phyloP scores from a whole-genome alignment of 2,329 filamentous ascomycete species.

The Fusarium praegraminearum region DNA sequence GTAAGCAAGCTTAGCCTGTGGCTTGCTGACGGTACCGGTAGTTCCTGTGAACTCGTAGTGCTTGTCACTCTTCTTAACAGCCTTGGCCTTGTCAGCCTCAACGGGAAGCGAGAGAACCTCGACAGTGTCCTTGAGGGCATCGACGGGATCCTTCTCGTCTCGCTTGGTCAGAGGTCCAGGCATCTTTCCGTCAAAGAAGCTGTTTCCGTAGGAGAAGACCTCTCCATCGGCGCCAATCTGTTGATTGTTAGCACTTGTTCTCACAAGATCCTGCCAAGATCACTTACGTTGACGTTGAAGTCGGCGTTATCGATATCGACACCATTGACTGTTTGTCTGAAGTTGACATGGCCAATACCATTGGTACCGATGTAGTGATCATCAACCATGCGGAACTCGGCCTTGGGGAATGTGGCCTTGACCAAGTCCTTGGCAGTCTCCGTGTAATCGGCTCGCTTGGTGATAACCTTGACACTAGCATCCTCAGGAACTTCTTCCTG shows the following conservation, averaged over 20 bases:
- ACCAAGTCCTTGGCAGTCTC: constrained; percentile 60
- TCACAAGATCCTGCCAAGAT: accelerated
- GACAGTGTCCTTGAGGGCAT: constrained; percentile 58
- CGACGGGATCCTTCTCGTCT: constrained; percentile 57
- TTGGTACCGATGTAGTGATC: constrained; percentile 68
- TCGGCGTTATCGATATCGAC: constrained; percentile 71
- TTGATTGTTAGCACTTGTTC: not conserved
- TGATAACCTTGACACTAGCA: constrained; percentile 38
- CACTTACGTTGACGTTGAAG: constrained; percentile 70
- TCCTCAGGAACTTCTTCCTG: constrained; percentile 37
- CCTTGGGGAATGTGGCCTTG: constrained; percentile 53
- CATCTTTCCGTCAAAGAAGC: constrained; percentile 58
- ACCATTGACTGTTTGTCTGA: constrained; percentile 69
- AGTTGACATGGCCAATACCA: constrained; percentile 68
- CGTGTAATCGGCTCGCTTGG: constrained; percentile 54
- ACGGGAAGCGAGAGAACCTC: constrained; percentile 52
- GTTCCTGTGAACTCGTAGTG: constrained; percentile 60
- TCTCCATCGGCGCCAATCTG: constrained; percentile 63
- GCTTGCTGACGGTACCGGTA: constrained; percentile 62
- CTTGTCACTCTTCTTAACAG: constrained; percentile 47
- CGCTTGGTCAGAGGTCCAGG: constrained; percentile 57
- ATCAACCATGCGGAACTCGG: constrained; percentile 62
- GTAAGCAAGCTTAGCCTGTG: constrained; percentile 68
- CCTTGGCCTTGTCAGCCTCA: constrained; percentile 44
- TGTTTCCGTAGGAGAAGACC: constrained; percentile 69